Evolutionary conservation across 768 basidiomycete species (phyloP), one percentile per base, ranked within the genome.

Genomic region (Daedaleopsis sinensis): DNA sequence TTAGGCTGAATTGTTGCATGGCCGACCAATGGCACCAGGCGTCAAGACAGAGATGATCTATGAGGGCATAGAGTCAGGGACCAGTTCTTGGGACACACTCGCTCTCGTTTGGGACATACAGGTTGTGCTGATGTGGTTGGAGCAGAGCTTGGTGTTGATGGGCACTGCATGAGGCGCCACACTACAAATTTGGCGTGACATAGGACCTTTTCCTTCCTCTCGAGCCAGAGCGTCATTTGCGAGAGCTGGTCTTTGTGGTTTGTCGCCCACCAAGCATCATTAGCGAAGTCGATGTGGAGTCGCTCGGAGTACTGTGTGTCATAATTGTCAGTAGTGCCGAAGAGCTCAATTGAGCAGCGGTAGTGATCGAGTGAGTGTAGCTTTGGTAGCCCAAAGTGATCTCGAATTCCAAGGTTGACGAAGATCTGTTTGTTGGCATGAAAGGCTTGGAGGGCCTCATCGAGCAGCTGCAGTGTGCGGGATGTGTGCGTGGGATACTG

Each of bases 281-380:
- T 82, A 2, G 78, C 74, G 47, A 71, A 72, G 64, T 80, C 74
- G 49, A 81, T 81, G 55, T 82, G 82, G 0, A 82, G 69, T 0
- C 72, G 71, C 66, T 73, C 63, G 61, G 71, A 19, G 19, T 57
- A 63, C 46, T 67, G 62, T 0, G 66, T 67, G 52, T 69, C 65
- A 57, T 64, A 69, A 52, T 69, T 69, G 47, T 69, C 69, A 0
- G 65, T 55, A 0, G 62, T 55, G 16, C 67, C 70, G 39, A 65
- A 57, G 13, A 51, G 50, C 35, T 66, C 24, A n/a, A 73, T 69
- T 0, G 58, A 61, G 0, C 21, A 19, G 7, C 10, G 13, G 32
- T 69, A 70, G 37, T 74, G 73, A 0, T 60, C 42, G 0, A 68
- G 61, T 5, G 53, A 43, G 36, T 71, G 68, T 0, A 72, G 46